Percentiles rank a stretch among this genome's conserved stretches.
Conservation (phyloP, 495 filamentous ascomycete genomes). For the Darksidea phi region DNA sequence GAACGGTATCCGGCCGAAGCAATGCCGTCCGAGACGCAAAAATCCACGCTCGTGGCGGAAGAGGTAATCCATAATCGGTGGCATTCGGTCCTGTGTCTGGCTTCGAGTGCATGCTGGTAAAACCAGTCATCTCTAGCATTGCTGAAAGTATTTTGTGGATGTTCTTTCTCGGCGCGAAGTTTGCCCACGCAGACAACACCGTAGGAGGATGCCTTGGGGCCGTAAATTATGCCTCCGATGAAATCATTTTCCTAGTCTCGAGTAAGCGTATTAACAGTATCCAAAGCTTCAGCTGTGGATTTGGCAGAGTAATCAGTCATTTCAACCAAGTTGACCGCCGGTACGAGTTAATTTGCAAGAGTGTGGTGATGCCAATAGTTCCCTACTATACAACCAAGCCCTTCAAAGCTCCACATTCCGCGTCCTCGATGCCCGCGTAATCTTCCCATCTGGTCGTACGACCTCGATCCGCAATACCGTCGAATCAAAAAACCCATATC, state of each 20-base stretch:
- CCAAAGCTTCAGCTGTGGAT: conserved; percentile 46
- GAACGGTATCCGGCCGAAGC: conserved; percentile 54
- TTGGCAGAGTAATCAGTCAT: conserved; percentile 49
- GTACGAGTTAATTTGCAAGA: conserved; percentile 53
- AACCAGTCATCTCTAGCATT: conserved; percentile 55
- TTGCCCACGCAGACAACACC: conserved; percentile 53
- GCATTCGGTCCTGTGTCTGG: conserved; percentile 40
- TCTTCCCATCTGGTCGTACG: conserved; percentile 53
- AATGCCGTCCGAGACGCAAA: conserved; percentile 56
- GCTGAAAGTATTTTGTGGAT: conserved; percentile 44
- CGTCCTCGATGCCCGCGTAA: conserved; percentile 45
- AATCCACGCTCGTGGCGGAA: conserved; percentile 62
- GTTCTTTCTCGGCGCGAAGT: conserved; percentile 44
- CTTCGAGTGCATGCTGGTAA: conserved; percentile 52
- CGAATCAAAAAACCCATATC: conserved; percentile 57
- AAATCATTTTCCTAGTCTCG: conserved; percentile 49
- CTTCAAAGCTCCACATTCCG: conserved; percentile 53
- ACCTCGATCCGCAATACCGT: conserved; percentile 55
- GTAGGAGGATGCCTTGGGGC: conserved; percentile 35
- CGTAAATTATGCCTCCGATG: conserved; percentile 55
- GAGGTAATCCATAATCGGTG: conserved; percentile 58
- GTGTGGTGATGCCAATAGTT: conserved; percentile 55
- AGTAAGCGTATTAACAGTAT: conserved; percentile 40
- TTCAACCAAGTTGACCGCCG: conserved; percentile 53
- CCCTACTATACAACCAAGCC: conserved; percentile 55